Evolutionary conservation across 495 filamentous ascomycete genomes (phyloP).

Genomic region (Cladorrhinum samala): DNA sequence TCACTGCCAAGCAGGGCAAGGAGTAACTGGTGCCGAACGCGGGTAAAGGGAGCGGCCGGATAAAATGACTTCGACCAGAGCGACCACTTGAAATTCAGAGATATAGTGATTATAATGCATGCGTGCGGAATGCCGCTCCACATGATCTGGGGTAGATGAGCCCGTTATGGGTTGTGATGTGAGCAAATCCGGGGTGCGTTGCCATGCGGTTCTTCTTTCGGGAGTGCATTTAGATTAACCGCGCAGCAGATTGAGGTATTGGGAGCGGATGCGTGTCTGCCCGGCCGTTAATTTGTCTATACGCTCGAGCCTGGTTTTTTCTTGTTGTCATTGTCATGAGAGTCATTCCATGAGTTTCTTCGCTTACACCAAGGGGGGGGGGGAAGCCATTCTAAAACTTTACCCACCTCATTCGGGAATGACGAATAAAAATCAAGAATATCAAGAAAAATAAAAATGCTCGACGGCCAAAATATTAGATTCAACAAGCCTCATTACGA

Average conservation of each 20-base stretch:
- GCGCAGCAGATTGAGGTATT: background rate
- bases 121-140: background rate
- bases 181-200: background rate
- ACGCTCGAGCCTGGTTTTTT: background rate
- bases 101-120: background rate
- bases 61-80: background rate
- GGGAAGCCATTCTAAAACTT: no score
- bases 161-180: background rate
- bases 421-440: no score
- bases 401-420: no score
- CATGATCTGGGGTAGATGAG: background rate
- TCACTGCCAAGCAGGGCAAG: background rate
- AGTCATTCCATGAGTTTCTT: no score
- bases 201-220: background rate
- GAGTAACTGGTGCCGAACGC: background rate
- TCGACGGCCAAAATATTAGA: no score
- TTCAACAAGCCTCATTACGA: no score
- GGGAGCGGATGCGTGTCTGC: no score
- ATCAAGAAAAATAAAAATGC: no score
- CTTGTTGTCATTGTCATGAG: background rate
- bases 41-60: background rate
- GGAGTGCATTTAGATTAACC: background rate
- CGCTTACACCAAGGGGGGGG: no score
- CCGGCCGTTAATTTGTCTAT: background rate
- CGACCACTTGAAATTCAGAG: background rate